Base-by-base conservation (phyloP, 164 flowering plant species). In the Taxillus chinensis region DNA sequence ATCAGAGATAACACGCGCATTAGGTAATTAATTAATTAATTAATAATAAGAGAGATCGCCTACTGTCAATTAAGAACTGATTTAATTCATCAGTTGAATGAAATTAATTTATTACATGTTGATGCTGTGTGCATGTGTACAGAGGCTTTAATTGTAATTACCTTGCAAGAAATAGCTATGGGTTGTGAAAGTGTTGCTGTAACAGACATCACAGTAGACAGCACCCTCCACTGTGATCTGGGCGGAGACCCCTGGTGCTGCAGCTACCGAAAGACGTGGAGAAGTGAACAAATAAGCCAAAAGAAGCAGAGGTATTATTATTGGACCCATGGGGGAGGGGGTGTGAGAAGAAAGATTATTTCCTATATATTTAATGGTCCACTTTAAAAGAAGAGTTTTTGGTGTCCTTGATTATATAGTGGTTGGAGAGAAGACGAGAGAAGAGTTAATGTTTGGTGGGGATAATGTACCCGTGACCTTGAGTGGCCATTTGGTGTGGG, bases 91-190 rank as follows among this genome's bases (percentile, higher is more conserved):
- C 27, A 27, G 27, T 27, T 27, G 2, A 27, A 27, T 27, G 27
- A 27, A 27, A 27, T 27, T 27, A 27, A 27, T 27, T 27, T 27
- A 27, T 2, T 27, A 27, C 2, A 27, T 27, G 27, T 27, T 27
- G 27, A 27, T 27, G 27, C 27, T 27, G 27, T 27, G 27, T 2
- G 27, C 2, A 2, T 27, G 2, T 2, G 27, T 27, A 27, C 27
- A 27, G 27, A 27, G 27, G 27, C 27, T 27, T 27, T 27, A 27
- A 27, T 27, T 27, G 13, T 42, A 37, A 1, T 58, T 70, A 78
- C 83, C 83, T 63, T 78, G 77, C 67, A 82, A 62, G 75, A 82
- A 82, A 69, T 77, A 82, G 78, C 80, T 76, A 62, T 76, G 62
- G 48, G 53, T 69, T 15, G 83, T 70, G 78, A 79, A 71, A 7